Evolutionary conservation across 164 flowering plant species (phyloP), one percentile per base, ranked within the genome.

Genomic region (Liquidambar formosana): DNA sequence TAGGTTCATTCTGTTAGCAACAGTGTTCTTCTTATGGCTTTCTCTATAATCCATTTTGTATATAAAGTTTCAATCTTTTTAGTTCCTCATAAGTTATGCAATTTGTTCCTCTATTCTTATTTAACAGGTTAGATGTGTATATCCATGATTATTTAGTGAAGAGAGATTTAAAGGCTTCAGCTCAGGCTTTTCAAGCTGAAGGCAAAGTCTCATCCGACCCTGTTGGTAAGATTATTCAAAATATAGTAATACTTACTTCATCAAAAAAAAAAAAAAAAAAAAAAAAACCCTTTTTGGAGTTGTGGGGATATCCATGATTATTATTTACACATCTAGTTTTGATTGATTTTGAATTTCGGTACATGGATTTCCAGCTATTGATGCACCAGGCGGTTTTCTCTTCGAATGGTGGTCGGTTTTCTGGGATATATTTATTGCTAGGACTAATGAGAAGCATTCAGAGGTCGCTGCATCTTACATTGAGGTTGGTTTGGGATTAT

Each of bases 361-460:
- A 2, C 10, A 15, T 77, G 70, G 69, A 1, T 63, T 61, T 82
- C 18, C 85, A 88, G 92, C 92, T 66, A 88, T 88, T 70, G 92
- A 88, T 79, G 92, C 92, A 8, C 92, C 92, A 33, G 92, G 92
- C 27, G 92, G 92, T 27, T 88, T 88, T 77, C 81, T 88, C 12
- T 88, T 88, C 59, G 92, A 88, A 62, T 88, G 92, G 92, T 88
- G 92, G 92, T 88, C 92, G 2, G 92, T 88, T 25, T 88, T 87
- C 72, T 87, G 91, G 91, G 91, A 87, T 71, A 87, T 87, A 63
- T 88, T 88, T 48, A 88, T 88, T 71, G 90, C 92, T 23, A 81
- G 92, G 71, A 86, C 88, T 4, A 88, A 88, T 75, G 92, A 86
- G 75, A 88, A 88, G 75, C 92, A 88, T 71, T 88, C 92, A 14